phyloP scores from a whole-genome alignment of 768 basidiomycete species.

The Zangia roseola region DNA sequence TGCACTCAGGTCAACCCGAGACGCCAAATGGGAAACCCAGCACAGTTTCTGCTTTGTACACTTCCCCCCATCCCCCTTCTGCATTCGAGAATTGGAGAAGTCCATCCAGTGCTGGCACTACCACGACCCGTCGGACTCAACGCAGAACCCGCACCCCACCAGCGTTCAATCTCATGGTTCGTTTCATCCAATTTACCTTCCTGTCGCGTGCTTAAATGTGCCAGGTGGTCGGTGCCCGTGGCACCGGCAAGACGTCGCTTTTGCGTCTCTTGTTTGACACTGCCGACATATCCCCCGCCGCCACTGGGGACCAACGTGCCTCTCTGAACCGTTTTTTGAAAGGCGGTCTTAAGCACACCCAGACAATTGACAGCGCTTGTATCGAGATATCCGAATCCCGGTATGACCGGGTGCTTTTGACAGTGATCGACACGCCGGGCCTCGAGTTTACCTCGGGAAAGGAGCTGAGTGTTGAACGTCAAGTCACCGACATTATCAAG shows the following conservation, averaged over 20 bases:
- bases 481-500: slow-evolving; percentile 70
- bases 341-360: slow-evolving; percentile 58
- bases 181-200: slow-evolving; percentile 7
- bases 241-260: slow-evolving; percentile 84
- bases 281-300: slow-evolving; percentile 74
- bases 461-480: slow-evolving; percentile 77
- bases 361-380: slow-evolving; percentile 62
- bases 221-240: slow-evolving; percentile 76
- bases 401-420: slow-evolving; percentile 74
- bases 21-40: slow-evolving; percentile 33
- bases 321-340: slow-evolving; percentile 65
- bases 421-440: slow-evolving; percentile 85
- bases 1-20: slow-evolving; percentile 38
- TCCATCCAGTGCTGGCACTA: slow-evolving; percentile 32
- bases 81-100: slow-evolving; percentile 60
- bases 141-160: slow-evolving; percentile 65
- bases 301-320: slow-evolving; percentile 71
- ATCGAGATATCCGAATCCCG: slow-evolving; percentile 84
- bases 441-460: slow-evolving; percentile 71
- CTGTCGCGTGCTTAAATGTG: slow-evolving; percentile 2
- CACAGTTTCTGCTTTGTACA: slow-evolving; percentile 71
- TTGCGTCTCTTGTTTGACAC: slow-evolving; percentile 80
- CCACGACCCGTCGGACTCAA: slow-evolving; percentile 52
- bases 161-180: slow-evolving; percentile 85
- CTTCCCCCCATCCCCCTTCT: slow-evolving; percentile 54